phyloP scores from a whole-genome alignment of 208 protist species.

The Trypanosoma avium region DNA sequence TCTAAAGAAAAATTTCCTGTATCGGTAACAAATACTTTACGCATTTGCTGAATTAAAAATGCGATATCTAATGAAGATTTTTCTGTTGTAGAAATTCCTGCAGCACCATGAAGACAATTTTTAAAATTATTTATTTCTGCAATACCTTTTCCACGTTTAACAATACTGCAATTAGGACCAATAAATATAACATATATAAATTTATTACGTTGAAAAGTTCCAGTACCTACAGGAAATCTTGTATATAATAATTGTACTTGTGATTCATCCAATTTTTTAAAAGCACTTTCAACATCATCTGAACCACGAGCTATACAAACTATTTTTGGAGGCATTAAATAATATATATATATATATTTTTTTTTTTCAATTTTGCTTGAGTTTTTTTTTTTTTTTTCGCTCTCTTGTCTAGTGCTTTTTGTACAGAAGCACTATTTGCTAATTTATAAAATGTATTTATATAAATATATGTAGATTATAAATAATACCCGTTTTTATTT shows the following conservation, averaged over 20 bases:
- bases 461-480: slow-evolving; percentile 6
- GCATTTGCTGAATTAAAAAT: slow-evolving; percentile 62
- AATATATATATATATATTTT: neutral
- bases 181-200: slow-evolving; percentile 81
- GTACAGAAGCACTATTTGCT: neutral
- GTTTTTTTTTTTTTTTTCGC: slow-evolving; percentile 6
- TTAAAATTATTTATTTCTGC: slow-evolving; percentile 64
- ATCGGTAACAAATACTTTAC: slow-evolving; percentile 74
- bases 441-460: slow-evolving; percentile 10
- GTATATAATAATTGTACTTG: slow-evolving; percentile 80
- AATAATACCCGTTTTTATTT: neutral
- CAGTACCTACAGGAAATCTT: slow-evolving; percentile 77
- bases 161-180: slow-evolving; percentile 62
- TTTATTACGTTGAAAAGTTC: slow-evolving; percentile 89
- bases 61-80: slow-evolving; percentile 61
- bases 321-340: slow-evolving; percentile 33
- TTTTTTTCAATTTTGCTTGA: no score
- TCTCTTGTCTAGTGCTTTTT: neutral
- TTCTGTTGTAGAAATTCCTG: slow-evolving; percentile 68
- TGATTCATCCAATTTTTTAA: slow-evolving; percentile 62
- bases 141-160: slow-evolving; percentile 76
- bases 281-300: slow-evolving; percentile 67
- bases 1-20: slow-evolving; percentile 74
- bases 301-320: slow-evolving; percentile 53
- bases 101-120: slow-evolving; percentile 45